These are phyloP conservation scores for Arachis monticola DNA, from an alignment of 331 rosid genomes.

Conservation along the genomic window DNA sequence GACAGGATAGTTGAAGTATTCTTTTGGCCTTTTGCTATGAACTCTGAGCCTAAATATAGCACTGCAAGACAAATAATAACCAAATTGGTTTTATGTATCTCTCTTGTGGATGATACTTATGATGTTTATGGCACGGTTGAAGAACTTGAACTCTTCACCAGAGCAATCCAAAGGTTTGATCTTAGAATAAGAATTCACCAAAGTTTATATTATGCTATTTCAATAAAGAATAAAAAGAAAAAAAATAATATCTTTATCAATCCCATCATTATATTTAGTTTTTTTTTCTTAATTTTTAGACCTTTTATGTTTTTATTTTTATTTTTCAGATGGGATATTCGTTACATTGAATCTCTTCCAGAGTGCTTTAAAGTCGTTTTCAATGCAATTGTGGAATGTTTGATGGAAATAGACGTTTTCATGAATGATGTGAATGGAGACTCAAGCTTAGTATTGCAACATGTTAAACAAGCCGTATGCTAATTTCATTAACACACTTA, in stretches of 20 bases:
- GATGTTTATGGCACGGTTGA: neutral
- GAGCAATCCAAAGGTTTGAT: neutral
- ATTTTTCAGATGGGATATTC: constrained; percentile 55
- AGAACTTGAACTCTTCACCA: neutral
- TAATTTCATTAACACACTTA: too few species aligned
- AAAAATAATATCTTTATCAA: too few species aligned
- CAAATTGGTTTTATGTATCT: too few species aligned
- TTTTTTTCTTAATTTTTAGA: too few species aligned
- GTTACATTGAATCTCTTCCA: constrained; percentile 39
- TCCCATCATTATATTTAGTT: too few species aligned
- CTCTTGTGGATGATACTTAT: neutral
- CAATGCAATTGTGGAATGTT: constrained; percentile 22
- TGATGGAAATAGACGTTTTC: constrained; percentile 15
- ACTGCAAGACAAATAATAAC: neutral
- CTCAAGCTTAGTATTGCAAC: constrained; percentile 27
- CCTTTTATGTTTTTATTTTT: too few species aligned
- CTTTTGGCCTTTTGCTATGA: neutral
- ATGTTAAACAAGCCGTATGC: constrained; percentile 48
- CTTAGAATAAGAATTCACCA: too few species aligned
- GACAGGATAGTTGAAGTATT: neutral
- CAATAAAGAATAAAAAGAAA: too few species aligned
- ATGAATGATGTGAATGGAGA: constrained; percentile 13
- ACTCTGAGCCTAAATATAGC: neutral
- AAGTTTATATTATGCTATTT: too few species aligned
- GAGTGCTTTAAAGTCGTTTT: constrained; percentile 51